Conservation (phyloP, 331 rosid species). For the Quercus tomentella region DNA sequence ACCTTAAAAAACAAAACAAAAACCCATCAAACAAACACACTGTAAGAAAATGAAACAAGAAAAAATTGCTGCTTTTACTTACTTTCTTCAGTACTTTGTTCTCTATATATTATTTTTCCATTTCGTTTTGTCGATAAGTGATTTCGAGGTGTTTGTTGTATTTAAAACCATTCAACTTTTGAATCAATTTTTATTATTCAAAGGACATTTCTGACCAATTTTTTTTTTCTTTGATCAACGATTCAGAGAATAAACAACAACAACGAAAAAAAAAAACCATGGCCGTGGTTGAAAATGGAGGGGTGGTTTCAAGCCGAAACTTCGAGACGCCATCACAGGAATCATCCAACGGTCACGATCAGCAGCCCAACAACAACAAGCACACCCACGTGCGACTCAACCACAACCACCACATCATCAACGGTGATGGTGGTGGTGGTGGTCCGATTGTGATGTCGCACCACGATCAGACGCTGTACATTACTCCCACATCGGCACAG, state of each 20-base stretch:
- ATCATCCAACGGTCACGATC: constrained; percentile 15
- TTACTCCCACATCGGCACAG: not conserved
- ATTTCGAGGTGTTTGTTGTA: too few relatives aligned
- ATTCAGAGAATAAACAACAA: not conserved
- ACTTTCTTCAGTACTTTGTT: too few relatives aligned
- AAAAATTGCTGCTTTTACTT: too few relatives aligned
- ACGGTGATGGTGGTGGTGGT: not conserved
- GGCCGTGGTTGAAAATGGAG: constrained; percentile 95
- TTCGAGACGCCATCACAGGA: constrained; percentile 51
- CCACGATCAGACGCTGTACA: not conserved
- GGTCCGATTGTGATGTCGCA: not conserved
- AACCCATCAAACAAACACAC: not conserved
- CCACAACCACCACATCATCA: not conserved
- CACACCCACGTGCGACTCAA: not conserved
- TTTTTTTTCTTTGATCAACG: not conserved
- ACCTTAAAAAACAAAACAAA: not conserved
- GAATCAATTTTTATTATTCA: not conserved
- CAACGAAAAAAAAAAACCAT: constrained; percentile 24
- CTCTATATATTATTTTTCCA: too few relatives aligned
- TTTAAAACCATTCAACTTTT: too few relatives aligned
- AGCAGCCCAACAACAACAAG: not conserved
- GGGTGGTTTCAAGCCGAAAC: constrained; percentile 31
- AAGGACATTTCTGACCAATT: too few relatives aligned
- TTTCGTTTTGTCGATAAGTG: too few relatives aligned
- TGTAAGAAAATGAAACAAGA: not conserved